phyloP scores from a whole-genome alignment of 2,329 filamentous ascomycete genomes.

The Domatiomyces globalis region DNA sequence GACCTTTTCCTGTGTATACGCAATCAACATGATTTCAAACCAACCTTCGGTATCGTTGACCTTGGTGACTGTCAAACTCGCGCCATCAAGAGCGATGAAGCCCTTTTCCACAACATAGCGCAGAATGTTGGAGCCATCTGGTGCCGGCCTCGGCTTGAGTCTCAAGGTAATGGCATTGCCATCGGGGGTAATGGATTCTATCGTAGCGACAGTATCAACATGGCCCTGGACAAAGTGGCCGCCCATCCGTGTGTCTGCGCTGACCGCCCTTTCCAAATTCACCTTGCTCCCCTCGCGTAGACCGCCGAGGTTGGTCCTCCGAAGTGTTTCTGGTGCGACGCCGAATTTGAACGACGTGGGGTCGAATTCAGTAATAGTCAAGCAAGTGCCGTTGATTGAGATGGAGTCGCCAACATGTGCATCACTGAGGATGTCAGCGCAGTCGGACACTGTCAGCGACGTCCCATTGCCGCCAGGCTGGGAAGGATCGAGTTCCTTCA shows the following conservation, averaged over 20 bases:
- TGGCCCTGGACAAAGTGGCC: constrained; percentile 97
- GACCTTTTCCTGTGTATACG: constrained; percentile 88
- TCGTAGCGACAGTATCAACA: constrained; percentile 75
- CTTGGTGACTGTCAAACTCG: constrained; percentile 79
- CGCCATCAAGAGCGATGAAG: constrained; percentile 85
- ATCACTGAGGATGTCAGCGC: constrained; percentile 65
- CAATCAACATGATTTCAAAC: constrained; percentile 93
- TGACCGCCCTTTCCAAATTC: constrained; percentile 89
- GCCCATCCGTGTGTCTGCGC: constrained; percentile 85
- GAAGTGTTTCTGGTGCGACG: constrained; percentile 87
- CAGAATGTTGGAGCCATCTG: constrained; percentile 50
- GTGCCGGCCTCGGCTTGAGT: constrained; percentile 44
- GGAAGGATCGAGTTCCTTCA: constrained; percentile 66
- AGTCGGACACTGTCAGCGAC: constrained; percentile 69
- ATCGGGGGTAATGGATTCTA: constrained; percentile 59
- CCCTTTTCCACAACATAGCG: constrained; percentile 92
- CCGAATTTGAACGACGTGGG: constrained; percentile 64
- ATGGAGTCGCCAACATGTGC: constrained; percentile 86
- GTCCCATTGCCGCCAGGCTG: constrained; percentile 61
- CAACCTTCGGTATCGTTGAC: constrained; percentile 69
- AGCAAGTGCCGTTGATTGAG: constrained; percentile 84
- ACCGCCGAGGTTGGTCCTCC: constrained; percentile 81
- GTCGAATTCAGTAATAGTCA: constrained; percentile 71
- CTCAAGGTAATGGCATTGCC: constrained; percentile 84
- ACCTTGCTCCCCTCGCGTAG: constrained; percentile 54